Evolutionary conservation across 257 asterid species (phyloP), one percentile per base, ranked within the genome.

Genomic region (Echium plantagineum): DNA sequence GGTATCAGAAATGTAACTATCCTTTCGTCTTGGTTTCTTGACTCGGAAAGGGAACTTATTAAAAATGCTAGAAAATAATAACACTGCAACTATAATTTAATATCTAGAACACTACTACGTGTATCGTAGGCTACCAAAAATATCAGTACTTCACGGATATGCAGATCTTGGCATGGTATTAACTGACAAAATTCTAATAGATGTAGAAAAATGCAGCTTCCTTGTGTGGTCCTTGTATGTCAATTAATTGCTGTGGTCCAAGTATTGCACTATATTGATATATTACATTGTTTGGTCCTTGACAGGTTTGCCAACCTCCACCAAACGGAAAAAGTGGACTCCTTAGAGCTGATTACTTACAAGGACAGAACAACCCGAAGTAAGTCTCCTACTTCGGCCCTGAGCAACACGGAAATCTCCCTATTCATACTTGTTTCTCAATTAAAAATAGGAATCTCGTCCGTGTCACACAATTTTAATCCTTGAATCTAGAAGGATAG

Each of bases 311-410:
- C 68, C 83, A 79, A 76, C 91, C 91, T n/a, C 94, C 95, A 62
- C 83, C 89, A 17, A 84, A 70, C 9, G 95, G 97, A 6, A 84
- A 86, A 81, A 89, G 95, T 66, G 97, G 95, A 71, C 91, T 86
- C 60, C 95, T 86, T 20, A 65, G 94, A 66, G 87, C 86, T 49
- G 95, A 84, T 61, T 68, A 5, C 55, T 73, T 77, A 69, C 86
- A 80, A 72, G 89, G 84, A 69, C 89, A 82, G 54, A 74, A 84
- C 63, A 81, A 74, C 64, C 93, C 89, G 38, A 68, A 86, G 97
- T 86, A 72, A 79, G 91, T 67, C 63, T 5, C 42, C 55, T 21
- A 28, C 2, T 42, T 42, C 46, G 17, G 49, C 49, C 49, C 17
- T 10, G 49, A 12, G 17, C 49, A 42, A 10, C 49, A 0, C 12